phyloP scores from a whole-genome alignment of 306 rosid genomes.

The Castanea crenata region DNA sequence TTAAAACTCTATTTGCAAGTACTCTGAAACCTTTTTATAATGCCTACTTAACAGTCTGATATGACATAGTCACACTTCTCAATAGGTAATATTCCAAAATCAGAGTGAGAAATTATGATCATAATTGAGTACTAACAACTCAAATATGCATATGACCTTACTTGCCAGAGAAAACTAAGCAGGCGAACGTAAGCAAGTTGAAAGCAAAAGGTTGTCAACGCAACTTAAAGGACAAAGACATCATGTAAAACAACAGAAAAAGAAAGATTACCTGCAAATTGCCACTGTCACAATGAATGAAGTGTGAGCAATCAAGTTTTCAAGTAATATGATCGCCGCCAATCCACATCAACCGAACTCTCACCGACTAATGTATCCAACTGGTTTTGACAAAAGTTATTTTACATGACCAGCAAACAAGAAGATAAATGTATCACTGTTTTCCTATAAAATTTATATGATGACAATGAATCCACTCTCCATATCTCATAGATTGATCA shows the following conservation, averaged over 20 bases:
- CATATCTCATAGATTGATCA: too few species aligned
- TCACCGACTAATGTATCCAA: conserved; percentile 64
- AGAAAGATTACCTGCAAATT: conserved; percentile 75
- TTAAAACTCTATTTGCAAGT: too few species aligned
- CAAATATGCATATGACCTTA: neutral
- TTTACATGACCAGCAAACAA: conserved; percentile 18
- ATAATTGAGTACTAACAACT: neutral
- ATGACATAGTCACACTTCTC: too few species aligned
- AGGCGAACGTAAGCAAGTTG: neutral
- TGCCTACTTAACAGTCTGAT: too few species aligned
- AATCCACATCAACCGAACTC: conserved; percentile 61
- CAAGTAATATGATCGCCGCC: conserved; percentile 98
- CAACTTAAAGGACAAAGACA: conserved; percentile 15
- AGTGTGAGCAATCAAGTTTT: conserved; percentile 92
- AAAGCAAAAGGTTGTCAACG: conserved; percentile 11
- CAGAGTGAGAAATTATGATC: neutral
- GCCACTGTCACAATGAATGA: conserved; percentile 87
- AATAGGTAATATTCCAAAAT: too few species aligned
- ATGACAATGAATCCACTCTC: neutral
- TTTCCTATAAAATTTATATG: neutral
- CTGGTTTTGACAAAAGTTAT: conserved; percentile 37
- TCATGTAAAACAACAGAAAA: conserved; percentile 9
- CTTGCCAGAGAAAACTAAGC: neutral
- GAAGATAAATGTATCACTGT: neutral
- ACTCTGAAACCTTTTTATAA: too few species aligned